Evolutionary conservation across 495 filamentous ascomycete genomes (phyloP), one percentile per base, ranked within the genome.

Genomic region (Pyronema domesticum): DNA sequence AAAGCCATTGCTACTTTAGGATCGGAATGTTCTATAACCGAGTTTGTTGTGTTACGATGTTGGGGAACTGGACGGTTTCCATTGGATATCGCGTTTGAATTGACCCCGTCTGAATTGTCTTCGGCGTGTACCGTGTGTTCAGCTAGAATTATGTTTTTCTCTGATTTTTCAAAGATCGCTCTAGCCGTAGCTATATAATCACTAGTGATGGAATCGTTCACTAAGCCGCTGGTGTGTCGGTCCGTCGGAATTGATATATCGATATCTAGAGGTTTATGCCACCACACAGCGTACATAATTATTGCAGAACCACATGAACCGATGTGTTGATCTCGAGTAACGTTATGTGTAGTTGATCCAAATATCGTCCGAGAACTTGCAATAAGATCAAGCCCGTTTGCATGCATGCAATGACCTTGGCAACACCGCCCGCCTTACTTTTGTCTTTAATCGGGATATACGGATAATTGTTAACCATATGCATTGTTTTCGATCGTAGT

Each of bases 231-330:
- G 8, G 18, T 14, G 18, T n/a, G n/a, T n/a, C 43, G 53, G 17
- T 39, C 17, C 5, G 50, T 30, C n/a, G 3, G 14, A 30, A 56
- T 51, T 1, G 55, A 39, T 11, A 39, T 33, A 8, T 35, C 36
- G 8, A 53, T 43, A 46, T 57, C 55, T 3, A 40, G 15, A 6
- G 49, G 55, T 18, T 57, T 57, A 9, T 53, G n/a, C 40, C 49
- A 53, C 55, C 55, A 57, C 10, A 57, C 14, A 1, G 9, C 6
- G 46, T 57, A 53, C 23, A 57, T 46, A 6, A 53, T 17, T 13
- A 37, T 43, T 1, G 49, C 49, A 53, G 37, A 1, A 53, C 11
- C 10, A 57, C 35, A 30, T 57, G 55, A 7, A 57, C 40, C 4
- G 37, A 37, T 7, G 51, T 52, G 23, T 57, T 52, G 8, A 57